Evolutionary conservation across 169 alveolate genomes (phyloP), one percentile per base, ranked within the genome.

Genomic region (Plasmodium billcollinsi): DNA sequence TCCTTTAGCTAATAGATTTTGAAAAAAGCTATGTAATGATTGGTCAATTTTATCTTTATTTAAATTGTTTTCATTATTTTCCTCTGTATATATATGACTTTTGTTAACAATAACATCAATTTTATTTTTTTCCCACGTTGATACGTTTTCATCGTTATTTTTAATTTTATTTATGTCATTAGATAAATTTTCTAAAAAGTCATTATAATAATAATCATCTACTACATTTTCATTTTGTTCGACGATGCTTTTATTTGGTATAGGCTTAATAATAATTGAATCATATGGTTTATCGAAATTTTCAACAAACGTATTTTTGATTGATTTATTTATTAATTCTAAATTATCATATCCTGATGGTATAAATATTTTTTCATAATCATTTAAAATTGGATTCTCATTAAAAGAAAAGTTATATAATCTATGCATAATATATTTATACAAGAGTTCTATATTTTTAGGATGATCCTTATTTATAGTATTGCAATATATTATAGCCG

Each of bases 211-310:
- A 52, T 1, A 24, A 18, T 65, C 89, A n/a, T 43, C 26, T 9
- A 78, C 89, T 24, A 78, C 14, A 65, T 78, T 78, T 33, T 78
- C 78, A 43, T 76, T 78, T 18, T 78, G 89, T 21, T 78, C 89
- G 24, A 78, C 89, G 5, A 78, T 78, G 26, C 78, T 78, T n/a
- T 59, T 78, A 78, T 78, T 78, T 65, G 89, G 33, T n/a, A 78
- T 78, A 4, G 89, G 89, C 24, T 78, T 63, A 67, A 66, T 58
- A 58, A 78, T 78, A 39, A 78, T 78, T 21, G 89, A 78, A 45
- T 78, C 89, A 66, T 78, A 78, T 20, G 89, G 89, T 58, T 78
- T 78, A n/a, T 66, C 26, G 54, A 78, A 78, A 78, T 78, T 78
- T 12, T 54, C 47, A 67, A 78, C 89, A 71, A 78, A 78, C 4